phyloP scores from a whole-genome alignment of 192 early-diverging fungal genomes.

The Diversispora eburnea region DNA sequence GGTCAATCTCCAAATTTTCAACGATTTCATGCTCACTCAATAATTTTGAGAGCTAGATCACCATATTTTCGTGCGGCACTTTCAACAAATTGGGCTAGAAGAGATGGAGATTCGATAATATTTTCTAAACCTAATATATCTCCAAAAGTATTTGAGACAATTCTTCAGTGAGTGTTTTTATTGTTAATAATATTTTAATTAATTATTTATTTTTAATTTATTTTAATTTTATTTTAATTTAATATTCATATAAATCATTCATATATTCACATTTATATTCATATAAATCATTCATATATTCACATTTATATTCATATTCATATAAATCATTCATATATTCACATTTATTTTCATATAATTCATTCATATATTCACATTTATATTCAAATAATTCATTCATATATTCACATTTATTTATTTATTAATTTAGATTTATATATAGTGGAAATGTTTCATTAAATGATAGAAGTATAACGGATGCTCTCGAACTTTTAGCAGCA shows the following conservation, averaged over 20 bases:
- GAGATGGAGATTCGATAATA: neutral
- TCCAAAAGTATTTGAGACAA: slow-evolving; percentile 25
- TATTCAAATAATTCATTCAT: neutral
- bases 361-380: neutral
- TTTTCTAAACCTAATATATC: slow-evolving; percentile 20
- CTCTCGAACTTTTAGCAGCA: slow-evolving; percentile 13
- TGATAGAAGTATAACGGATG: neutral
- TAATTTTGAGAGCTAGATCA: slow-evolving; percentile 15
- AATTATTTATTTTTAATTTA: no score
- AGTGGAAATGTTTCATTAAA: neutral
- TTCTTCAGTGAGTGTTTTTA: slow-evolving; percentile 4
- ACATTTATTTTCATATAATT: no score
- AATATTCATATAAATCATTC: no score
- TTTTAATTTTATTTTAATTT: no score
- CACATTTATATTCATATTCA: no score
- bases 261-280: no score
- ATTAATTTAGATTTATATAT: slow-evolving; percentile 22
- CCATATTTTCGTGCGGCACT: slow-evolving; percentile 20
- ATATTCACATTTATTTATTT: no score
- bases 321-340: no score
- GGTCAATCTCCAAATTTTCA: slow-evolving; percentile 21
- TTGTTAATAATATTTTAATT: neutral
- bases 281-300: no score
- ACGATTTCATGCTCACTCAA: slow-evolving; percentile 21
- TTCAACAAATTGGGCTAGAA: slow-evolving; percentile 21